Base-by-base conservation (phyloP, 2,329 filamentous ascomycete species). In the Colletotrichum ledebouriae region DNA sequence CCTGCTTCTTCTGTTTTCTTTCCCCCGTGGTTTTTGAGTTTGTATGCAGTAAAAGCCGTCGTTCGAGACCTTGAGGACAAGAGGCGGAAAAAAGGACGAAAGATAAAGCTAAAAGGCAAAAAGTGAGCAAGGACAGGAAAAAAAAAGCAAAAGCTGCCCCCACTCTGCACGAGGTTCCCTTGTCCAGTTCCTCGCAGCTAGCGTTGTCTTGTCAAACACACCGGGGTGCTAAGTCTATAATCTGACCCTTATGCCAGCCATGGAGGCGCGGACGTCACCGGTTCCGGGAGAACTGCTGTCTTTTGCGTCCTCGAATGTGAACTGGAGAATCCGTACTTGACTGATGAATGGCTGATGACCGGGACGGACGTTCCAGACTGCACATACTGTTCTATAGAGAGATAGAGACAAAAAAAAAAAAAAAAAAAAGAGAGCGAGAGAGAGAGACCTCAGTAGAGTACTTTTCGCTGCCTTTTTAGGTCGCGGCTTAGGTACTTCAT, bases 161-260 rank as follows among this genome's bases (percentile, higher is more conserved):
- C 65, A 68, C 65, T 55, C 42, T 39, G 39, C 60, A 68, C 65
- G 65, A 68, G 65, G 65, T 60, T 68, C 60, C 65, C 65, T 64
- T 53, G 65, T 68, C 65, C 1, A n/a, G 46, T 50, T 22, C 46
- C 33, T 57, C 12, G 47, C 53, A 50, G 44, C 52, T 63, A 53
- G 64, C 52, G 64, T 42, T 15, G 39, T 52, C 42, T 20, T 44
- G 13, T 7, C 34, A 37, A 57, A 44, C 29, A 47, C 57, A 39
- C 59, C 57, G 17, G 33, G 57, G 57, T 34, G 42, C 52, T 13
- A 42, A 29, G 6, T 29, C 4, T 29, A 29, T 29, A 29, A 9
- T 29, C 47, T 55, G 41, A n/a, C 59, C 62, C 33, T 39, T 39
- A 25, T 20, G 6, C 55, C 42, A 58, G 59, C 59, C 59, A 63